phyloP scores from a whole-genome alignment of 352 stramenopile species.

The Pythium folliculosum region DNA sequence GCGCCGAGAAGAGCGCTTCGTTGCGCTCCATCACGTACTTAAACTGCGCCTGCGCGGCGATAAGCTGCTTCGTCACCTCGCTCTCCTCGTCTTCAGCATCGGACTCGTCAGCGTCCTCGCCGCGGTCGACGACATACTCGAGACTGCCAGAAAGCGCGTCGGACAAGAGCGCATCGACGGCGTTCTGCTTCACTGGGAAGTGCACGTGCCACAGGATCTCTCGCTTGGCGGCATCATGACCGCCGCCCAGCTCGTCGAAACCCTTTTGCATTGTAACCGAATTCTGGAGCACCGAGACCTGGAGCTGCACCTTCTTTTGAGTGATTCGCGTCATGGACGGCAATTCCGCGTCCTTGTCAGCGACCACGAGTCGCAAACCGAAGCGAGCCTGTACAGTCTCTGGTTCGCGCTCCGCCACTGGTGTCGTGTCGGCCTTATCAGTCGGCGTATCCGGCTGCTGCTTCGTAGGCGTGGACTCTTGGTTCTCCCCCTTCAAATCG shows the following conservation, averaged over 20 bases:
- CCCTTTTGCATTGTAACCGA: slow-evolving; percentile 45
- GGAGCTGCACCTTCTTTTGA: slow-evolving; percentile 35
- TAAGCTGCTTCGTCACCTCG: slow-evolving; percentile 57
- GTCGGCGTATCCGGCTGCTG: background rate
- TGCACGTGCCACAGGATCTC: slow-evolving; percentile 58
- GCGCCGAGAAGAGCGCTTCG: slow-evolving; percentile 36
- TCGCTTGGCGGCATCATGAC: slow-evolving; percentile 7
- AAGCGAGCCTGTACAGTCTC: slow-evolving; percentile 22
- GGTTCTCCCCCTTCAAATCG: slow-evolving; percentile 15
- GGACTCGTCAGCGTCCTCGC: slow-evolving; percentile 43
- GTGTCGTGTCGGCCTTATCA: background rate
- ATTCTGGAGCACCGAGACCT: slow-evolving; percentile 46
- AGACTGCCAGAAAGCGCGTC: slow-evolving; percentile 43
- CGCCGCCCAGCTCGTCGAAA: background rate
- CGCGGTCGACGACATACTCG: slow-evolving; percentile 40
- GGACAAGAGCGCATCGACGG: slow-evolving; percentile 39
- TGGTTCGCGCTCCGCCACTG: background rate
- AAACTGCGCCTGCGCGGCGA: slow-evolving; percentile 50
- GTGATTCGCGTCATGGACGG: slow-evolving; percentile 7
- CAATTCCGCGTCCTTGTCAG: slow-evolving; percentile 20
- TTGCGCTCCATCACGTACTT: slow-evolving; percentile 43
- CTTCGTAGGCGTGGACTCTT: slow-evolving; percentile 24
- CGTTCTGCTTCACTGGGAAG: slow-evolving; percentile 50
- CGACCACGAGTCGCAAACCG: slow-evolving; percentile 22
- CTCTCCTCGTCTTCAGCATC: slow-evolving; percentile 56